phyloP scores from a whole-genome alignment of 768 basidiomycete genomes.

The Neoboletus brunneissimus region DNA sequence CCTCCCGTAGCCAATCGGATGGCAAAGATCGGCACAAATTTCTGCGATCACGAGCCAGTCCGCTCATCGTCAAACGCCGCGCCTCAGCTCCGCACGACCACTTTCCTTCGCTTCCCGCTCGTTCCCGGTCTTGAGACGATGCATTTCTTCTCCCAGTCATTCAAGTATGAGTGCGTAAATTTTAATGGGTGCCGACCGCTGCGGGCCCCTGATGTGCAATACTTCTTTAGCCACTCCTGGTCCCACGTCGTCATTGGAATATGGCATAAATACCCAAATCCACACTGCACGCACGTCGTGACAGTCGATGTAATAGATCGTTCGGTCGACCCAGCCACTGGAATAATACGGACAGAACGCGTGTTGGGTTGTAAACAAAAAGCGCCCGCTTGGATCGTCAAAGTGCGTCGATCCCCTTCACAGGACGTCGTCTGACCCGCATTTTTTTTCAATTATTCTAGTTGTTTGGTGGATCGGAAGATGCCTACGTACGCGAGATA shows the following conservation, averaged over 20 bases:
- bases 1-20: constrained; percentile 30
- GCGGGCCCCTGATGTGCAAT: constrained; percentile 7
- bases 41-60: constrained; percentile 2
- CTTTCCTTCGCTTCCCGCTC: constrained; percentile 18
- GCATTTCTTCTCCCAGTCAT: constrained; percentile 87
- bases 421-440: constrained; percentile 5
- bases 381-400: constrained; percentile 88
- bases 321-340: constrained; percentile 76
- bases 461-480: constrained; percentile 91
- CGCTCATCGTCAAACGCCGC: constrained; percentile 13
- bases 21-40: constrained; percentile 12
- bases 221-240: constrained; percentile 71
- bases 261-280: constrained; percentile 96
- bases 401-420: constrained; percentile 51
- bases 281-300: constrained; percentile 84
- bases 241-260: constrained; percentile 88
- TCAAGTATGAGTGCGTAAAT: constrained; percentile 72
- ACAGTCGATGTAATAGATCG: constrained; percentile 87
- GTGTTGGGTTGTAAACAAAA: constrained; percentile 91
- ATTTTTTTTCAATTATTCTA: constrained; percentile 27
- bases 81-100: constrained; percentile 22
- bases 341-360: constrained; percentile 89
- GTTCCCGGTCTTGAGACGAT: constrained; percentile 41
- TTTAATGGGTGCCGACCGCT: background rate
- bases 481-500: constrained; percentile 92